Evolutionary conservation across 805 yeast genomes (phyloP), one percentile per base, ranked within the genome.

Genomic region (Saccharomycopsis guyanensis): DNA sequence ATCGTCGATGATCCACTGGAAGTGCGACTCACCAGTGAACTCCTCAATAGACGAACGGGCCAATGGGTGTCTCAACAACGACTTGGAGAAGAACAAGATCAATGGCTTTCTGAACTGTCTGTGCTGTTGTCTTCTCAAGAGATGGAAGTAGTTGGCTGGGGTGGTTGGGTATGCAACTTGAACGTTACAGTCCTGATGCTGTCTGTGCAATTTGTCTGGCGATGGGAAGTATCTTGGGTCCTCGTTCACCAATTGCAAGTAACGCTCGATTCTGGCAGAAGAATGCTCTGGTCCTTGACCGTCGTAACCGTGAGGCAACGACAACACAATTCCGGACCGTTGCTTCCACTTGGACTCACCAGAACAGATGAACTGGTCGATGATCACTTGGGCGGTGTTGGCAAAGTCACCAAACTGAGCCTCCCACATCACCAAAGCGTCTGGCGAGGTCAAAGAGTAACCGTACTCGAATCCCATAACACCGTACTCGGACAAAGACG

Each of bases 251-350:
- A 93, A 70, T 72, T 86, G 96, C 68, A 93, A 75, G 72, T 88
- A 93, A 73, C 99, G 82, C 73, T 93, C 99, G 46, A 93, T 69
- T 76, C 97, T 83, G 60, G 95, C 97, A 47, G 96, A 86, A 23
- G 98, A 93, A 71, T 93, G 99, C 73, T 93, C 99, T 56, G 99
- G 97, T 61, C 99, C 99, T 73, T 93, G 98, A 56, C 99, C 99
- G 66, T 93, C 99, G 66, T 89, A 93, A 72, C 99, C 99, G 66
- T 93, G 99, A 49, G 99, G 99, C 68, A 93, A 76, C 3, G 97
- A 86, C 57, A 93, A 70, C 33, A 93, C 95, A 50, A 93, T 64
- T 65, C 99, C 99, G 12, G 96, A 86, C 71, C 99, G 85, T 76
- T 93, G 98, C 66, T 86, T 85, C 99, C 99, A 93, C 72, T 93